Conservation (phyloP, 371 early-diverging fungal species). For the Actinomortierella ambigua region DNA sequence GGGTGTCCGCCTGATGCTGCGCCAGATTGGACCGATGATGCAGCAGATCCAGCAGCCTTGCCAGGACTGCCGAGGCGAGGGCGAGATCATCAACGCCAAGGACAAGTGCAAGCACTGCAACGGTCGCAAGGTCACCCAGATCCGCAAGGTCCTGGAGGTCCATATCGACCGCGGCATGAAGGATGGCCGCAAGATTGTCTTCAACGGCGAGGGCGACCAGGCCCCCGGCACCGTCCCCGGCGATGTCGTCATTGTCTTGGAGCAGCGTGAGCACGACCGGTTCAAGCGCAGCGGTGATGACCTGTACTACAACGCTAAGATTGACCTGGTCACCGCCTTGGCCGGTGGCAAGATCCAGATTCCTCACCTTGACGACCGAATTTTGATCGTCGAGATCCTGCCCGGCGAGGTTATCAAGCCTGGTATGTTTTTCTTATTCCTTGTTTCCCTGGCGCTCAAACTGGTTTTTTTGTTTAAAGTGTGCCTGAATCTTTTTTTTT, state of each 20-base stretch:
- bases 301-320: conserved; percentile 79
- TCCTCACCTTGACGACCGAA: conserved; percentile 89
- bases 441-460: neutral
- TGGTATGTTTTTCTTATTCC: conserved; percentile 32
- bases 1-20: conserved; percentile 82
- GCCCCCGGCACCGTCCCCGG: conserved; percentile 72
- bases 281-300: conserved; percentile 92
- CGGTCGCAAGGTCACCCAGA: conserved; percentile 78
- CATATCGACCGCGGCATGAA: conserved; percentile 95
- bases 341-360: conserved; percentile 91
- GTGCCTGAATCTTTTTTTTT: neutral
- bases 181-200: conserved; percentile 93
- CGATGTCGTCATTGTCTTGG: conserved; percentile 90
- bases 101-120: conserved; percentile 88
- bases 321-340: conserved; percentile 92
- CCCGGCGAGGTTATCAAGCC: conserved; percentile 95
- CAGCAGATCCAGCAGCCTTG: conserved; percentile 97
- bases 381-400: conserved; percentile 84
- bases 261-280: conserved; percentile 88
- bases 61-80: conserved; percentile 86
- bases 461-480: neutral
- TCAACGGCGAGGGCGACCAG: conserved; percentile 93
- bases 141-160: conserved; percentile 89
- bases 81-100: conserved; percentile 86
- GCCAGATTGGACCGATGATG: conserved; percentile 97